Evolutionary conservation across 768 basidiomycete genomes (phyloP), one percentile per base, ranked within the genome.

Genomic region (Auricularia sp.): DNA sequence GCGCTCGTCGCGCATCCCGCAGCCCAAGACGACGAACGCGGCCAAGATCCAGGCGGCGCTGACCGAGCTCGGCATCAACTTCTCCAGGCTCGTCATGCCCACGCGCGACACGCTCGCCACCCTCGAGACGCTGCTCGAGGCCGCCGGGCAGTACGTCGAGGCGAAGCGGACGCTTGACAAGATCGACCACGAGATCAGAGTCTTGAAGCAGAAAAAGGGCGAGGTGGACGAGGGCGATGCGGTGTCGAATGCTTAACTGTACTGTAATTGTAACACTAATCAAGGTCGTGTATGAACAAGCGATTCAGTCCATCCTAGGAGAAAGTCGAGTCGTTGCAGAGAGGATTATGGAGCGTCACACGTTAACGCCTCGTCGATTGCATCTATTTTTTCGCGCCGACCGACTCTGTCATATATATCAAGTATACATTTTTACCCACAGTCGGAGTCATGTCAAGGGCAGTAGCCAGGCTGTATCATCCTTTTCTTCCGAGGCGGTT

Each of bases 31-130:
- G 3, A 81, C 85, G 44, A 79, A 87, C 29, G 83, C 85, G 2
- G 84, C 86, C 16, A 92, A 93, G 71, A 84, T 98, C 69, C 80
- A 85, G 8, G 86, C 88, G 65, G 81, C 87, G 14, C 81, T 98
- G 16, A 72, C 80, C 6, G 94, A 98, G 74, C 80, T 95, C 11
- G 87, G 88, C 14, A 77, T 97, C 11, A 81, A 82, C 16, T 79
- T 85, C 64, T 82, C 81, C 16, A 85, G 89, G 11, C 81, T 99
- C 61, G 90, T 96, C 66, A 98, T 98, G 93, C 97, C 97, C 18
- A 98, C 97, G 2, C 81, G 86, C 44, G 86, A 87, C 33, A 97
- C 93, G 67, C 80, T 87, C 62, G 79, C 82, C 62, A 84, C 83
- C 68, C 78, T 94, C 21, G 93, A 97, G 66, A 77, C 79, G 14